These are phyloP conservation scores for Ambrosia hybrid DNA, from an alignment of 140 eudicot species.

Conservation along the genomic window DNA sequence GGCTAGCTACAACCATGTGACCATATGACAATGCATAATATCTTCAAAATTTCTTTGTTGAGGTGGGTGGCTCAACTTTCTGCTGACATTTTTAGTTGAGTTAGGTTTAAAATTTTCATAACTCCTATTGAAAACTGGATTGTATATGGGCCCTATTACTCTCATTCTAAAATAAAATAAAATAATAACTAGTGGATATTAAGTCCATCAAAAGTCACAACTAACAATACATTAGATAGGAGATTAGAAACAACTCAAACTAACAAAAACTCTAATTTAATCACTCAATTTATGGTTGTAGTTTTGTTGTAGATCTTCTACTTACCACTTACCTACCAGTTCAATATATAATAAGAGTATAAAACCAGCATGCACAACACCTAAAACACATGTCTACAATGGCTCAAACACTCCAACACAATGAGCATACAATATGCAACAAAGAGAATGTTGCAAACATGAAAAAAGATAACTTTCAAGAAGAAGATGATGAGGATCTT, in stretches of 20 bases:
- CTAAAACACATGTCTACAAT: not conserved
- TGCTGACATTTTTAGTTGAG: conserved; percentile 31
- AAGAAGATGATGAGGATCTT: conserved; percentile 47
- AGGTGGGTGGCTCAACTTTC: conserved; percentile 54
- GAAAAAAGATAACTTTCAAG: conserved; percentile 13
- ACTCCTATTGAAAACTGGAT: conserved; percentile 21
- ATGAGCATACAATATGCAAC: not conserved
- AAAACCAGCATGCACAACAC: conserved; percentile 20
- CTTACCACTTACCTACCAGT: conserved; percentile 27
- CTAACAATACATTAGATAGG: conserved; percentile 17
- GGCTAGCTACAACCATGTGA: conserved; percentile 13
- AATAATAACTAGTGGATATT: not conserved
- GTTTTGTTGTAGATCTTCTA: conserved; percentile 31
- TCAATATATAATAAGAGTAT: not conserved
- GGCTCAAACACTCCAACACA: conserved; percentile 18
- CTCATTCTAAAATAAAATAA: not conserved
- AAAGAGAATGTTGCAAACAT: conserved; percentile 3
- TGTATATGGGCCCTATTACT: not conserved
- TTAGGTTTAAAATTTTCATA: conserved; percentile 28
- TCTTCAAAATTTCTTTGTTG: conserved; percentile 35
- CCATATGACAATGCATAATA: conserved; percentile 14
- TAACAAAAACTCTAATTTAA: conserved; percentile 7
- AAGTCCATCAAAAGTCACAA: conserved; percentile 19
- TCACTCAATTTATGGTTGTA: conserved; percentile 28
- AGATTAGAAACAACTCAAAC: conserved; percentile 20